Evolutionary conservation across 2,329 filamentous ascomycete genomes (phyloP), one percentile per base, ranked within the genome.

Genomic region (Pestalotiopsis fici): DNA sequence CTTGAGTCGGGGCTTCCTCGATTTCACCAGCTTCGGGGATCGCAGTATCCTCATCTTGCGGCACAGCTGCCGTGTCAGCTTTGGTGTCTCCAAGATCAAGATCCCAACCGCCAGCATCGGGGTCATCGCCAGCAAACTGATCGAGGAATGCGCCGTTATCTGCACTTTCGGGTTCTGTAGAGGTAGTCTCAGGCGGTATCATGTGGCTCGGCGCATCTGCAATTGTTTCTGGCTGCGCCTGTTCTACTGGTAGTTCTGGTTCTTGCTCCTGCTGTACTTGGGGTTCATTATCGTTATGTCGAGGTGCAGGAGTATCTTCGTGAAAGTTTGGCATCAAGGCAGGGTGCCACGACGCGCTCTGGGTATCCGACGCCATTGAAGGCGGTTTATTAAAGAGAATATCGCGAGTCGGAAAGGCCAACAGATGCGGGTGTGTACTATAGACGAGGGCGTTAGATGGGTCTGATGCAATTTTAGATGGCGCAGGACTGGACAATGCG

Each of bases 271-370:
- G 68, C 43, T 50, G 43, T 50, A 50, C 18, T 21, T 50, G 43
- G n/a, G 43, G n/a, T 23, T 50, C n/a, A 50, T 50, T 50, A 50
- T 50, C 43, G 43, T 18, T 9, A 23, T 18, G 43, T 11, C 21
- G 43, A 18, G 43, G 18, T 50, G n/a, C 43, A 50, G 43, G 18
- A 21, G 15, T 50, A 21, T 50, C 43, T 50, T 50, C 28, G 4
- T 39, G 27, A 23, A 78, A 75, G 73, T 86, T 80, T 68, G 85
- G 84, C 83, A 83, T 85, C 74, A 83, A 78, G 60, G 85, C 84
- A 66, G 85, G 84, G 78, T 87, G 80, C 84, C 84, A 86, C 67
- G 83, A 80, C 69, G 81, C 78, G 72, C 75, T 78, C 57, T 80
- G 76, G 69, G 78, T 78, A 75, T 82, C 79, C 65, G 81, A 80